Evolutionary conservation across 2,329 filamentous ascomycete genomes (phyloP).

Genomic region (Aspergillus latus): DNA sequence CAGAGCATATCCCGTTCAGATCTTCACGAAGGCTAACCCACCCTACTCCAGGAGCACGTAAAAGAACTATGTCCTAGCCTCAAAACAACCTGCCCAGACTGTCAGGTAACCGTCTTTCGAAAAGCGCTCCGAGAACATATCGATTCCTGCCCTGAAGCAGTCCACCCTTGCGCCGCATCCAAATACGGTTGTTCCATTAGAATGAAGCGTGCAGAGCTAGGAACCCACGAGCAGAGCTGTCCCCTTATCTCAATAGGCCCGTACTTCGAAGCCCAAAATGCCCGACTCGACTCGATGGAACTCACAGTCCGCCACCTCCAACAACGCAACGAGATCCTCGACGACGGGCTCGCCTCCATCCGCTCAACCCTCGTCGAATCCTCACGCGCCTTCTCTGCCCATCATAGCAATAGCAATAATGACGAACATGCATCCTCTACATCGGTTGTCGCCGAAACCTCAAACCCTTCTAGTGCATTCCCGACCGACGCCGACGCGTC

Average conservation of each 20-base stretch:
- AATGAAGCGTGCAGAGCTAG: conserved; percentile 38
- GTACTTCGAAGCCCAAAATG: conserved; percentile 45
- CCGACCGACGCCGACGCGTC: conserved; percentile 18
- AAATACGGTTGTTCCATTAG: conserved; percentile 46
- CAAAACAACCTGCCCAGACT: conserved; percentile 39
- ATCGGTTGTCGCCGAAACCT: not conserved
- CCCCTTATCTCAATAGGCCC: conserved; percentile 50
- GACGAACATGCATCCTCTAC: not conserved
- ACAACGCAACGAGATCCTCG: conserved; percentile 49
- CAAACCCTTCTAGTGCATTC: not conserved
- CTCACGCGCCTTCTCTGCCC: conserved; percentile 22
- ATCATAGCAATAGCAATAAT: conserved; percentile 3
- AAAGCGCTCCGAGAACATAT: conserved; percentile 38
- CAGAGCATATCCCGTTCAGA: not conserved
- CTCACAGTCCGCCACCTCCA: conserved; percentile 46
- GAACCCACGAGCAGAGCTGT: conserved; percentile 51
- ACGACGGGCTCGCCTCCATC: conserved; percentile 46
- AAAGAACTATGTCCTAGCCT: conserved; percentile 39
- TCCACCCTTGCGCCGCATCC: conserved; percentile 39
- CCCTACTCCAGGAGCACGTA: conserved; percentile 34
- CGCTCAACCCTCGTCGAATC: conserved; percentile 39
- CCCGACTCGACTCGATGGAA: conserved; percentile 46
- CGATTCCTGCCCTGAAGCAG: conserved; percentile 38
- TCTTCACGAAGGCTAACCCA: not conserved
- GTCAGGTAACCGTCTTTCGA: conserved; percentile 33